Evolutionary conservation across 352 stramenopile genomes (phyloP), one percentile per base, ranked within the genome.

Genomic region (Globisporangium cystogenes): DNA sequence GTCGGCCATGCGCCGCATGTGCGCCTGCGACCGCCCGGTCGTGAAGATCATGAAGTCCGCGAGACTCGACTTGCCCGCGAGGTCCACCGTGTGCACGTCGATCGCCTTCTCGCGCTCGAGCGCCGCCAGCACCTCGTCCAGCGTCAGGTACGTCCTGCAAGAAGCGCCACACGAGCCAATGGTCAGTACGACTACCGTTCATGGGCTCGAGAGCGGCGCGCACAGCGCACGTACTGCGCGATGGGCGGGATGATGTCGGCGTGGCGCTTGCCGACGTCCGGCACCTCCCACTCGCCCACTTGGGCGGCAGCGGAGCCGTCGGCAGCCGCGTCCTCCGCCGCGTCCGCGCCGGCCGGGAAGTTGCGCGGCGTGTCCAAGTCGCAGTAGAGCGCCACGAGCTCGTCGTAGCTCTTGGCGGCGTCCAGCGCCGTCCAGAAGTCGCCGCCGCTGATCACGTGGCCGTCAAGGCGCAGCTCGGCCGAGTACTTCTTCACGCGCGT

Each of bases 11-110:
- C 86, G 82, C 26, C 83, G 74, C 87, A 96, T 94, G 51, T 96
- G 87, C 10, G 77, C 70, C 53, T 86, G 76, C 31, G 79, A 95
- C 15, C 75, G 70, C 7, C 85, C 85, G 6, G 87, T 96, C 35
- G 75, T 87, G 56, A 96, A 96, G 23, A 96, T 74, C 87, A 96
- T 96, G 63, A 83, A 87, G 55, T 95, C 77, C 11, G 86, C 87
- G 41, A 96, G 66, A 37, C 76, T 88, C 52, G 72, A 91, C 60
- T 91, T 91, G 29, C 82, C 82, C 15, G 67, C 60, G 31, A 93
- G 62, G 57, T 90, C 67, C 37, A 91, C 72, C 23, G 72, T 86
- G 65, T 89, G 87, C 41, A 93, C 68, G 53, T 91, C 65, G 27
- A 91, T 85, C 4, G 74, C 82, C 48, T 91, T 89, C 51, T 93